A percentile compares a stretch with the other conserved stretches of the same genome.
phyloP scores from a whole-genome alignment of 169 alveolate genomes.

The Theileria luwenshuni region DNA sequence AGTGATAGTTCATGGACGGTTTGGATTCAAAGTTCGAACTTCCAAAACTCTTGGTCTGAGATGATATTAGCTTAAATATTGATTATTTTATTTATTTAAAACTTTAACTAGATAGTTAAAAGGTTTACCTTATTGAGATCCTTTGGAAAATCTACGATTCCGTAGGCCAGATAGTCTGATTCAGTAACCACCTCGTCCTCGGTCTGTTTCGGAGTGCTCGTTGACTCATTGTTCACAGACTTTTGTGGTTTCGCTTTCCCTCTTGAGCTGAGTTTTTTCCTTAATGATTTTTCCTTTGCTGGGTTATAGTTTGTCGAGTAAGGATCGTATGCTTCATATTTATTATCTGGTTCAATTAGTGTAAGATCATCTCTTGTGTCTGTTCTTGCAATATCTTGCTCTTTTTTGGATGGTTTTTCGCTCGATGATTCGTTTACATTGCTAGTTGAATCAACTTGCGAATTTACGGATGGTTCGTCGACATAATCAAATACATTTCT shows the following conservation, averaged over 20 bases:
- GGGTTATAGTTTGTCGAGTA: slow-evolving; percentile 7
- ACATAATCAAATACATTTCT: slow-evolving; percentile 26
- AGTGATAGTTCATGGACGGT: background rate
- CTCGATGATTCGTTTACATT: background rate
- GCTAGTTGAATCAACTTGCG: background rate
- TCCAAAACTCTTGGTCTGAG: background rate
- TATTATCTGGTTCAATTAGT: background rate
- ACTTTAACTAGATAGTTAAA: background rate
- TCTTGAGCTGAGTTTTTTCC: background rate
- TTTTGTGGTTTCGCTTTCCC: background rate
- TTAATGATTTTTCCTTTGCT: background rate
- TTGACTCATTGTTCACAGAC: background rate
- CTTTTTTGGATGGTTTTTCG: background rate
- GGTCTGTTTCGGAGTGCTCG: background rate
- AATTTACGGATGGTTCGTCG: slow-evolving; percentile 4
- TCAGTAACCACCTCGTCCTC: slow-evolving; percentile 9
- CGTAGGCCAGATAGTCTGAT: slow-evolving; percentile 11
- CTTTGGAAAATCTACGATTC: slow-evolving; percentile 3
- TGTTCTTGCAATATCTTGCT: slow-evolving; percentile 1
- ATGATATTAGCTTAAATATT: background rate
- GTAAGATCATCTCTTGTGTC: slow-evolving; percentile 8
- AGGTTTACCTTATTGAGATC: background rate
- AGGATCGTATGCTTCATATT: slow-evolving; percentile 9
- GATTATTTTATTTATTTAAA: too few species aligned
- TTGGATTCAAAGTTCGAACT: background rate